Evolutionary conservation across 1,139 yeast species (phyloP), one percentile per base, ranked within the genome.

Genomic region (Geotrichum reessii): DNA sequence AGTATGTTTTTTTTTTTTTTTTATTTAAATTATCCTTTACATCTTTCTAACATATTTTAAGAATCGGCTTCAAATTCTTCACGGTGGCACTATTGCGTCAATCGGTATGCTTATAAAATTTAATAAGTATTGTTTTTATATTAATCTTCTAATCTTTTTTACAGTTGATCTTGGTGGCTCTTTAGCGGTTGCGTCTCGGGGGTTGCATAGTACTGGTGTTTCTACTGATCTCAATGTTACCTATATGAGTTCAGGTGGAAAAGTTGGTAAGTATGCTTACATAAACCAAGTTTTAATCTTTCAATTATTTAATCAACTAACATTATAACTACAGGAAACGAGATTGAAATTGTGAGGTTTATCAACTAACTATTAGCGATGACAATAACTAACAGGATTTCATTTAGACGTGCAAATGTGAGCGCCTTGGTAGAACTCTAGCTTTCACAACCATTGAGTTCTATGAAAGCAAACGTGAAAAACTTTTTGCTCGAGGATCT

Each of bases 161-260:
- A 57, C 68, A 33, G 76, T 75, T 14, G 80, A 76, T 57, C 67
- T 77, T 2, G 80, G 79, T 11, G 80, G 80, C n/a, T 76, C 80
- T 3, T 64, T 76, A 56, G 79, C 80, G 0, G 67, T 76, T 4
- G 74, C 79, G 1, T 72, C 78, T 22, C 66, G 73, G 17, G 80
- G 80, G 8, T 62, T 75, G 63, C 76, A 67, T 58, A 64, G 71
- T 63, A 77, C 80, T 2, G 80, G 80, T 1, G 80, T 76, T 44
- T 69, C 77, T 27, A 76, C 78, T 0, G 80, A 76, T 58, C 62
- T 76, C 53, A 69, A 72, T 47, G 73, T 75, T n/a, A 74, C 78
- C 2, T 76, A 73, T 60, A 57, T 77, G 50, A 63, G 74, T n/a
- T 64, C 76, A 2, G 78, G 77, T 0, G 80, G 80, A 47, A 68